These are phyloP conservation scores for Pochonia chlamydosporia DNA, from an alignment of 2,329 filamentous ascomycete genomes.

Conservation along the genomic window DNA sequence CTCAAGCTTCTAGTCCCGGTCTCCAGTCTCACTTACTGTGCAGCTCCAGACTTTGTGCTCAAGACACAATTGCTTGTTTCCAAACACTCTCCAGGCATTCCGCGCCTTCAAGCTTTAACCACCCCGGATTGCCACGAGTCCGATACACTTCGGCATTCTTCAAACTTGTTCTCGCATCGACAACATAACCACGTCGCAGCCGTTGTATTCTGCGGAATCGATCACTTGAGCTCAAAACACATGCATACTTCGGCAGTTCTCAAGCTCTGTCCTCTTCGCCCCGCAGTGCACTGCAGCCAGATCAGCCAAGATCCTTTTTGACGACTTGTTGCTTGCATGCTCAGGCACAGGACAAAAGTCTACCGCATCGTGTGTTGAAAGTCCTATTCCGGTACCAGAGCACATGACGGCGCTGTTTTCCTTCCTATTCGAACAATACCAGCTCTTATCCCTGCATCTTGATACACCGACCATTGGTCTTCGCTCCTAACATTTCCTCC, in stretches of 20 bases:
- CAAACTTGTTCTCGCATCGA: not conserved
- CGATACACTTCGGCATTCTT: not conserved
- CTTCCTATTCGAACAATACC: no score
- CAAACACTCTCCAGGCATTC: not conserved
- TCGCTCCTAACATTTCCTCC: no score
- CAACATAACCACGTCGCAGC: not conserved
- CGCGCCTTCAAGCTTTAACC: not conserved
- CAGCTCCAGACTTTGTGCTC: no score
- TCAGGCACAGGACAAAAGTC: no score
- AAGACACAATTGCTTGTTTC: not conserved
- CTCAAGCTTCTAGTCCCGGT: not conserved
- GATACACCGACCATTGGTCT: no score
- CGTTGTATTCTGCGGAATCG: not conserved
- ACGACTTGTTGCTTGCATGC: no score
- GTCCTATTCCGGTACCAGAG: no score
- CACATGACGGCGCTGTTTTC: no score
- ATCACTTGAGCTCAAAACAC: not conserved
- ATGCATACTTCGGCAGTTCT: not conserved
- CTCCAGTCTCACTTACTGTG: not conserved
- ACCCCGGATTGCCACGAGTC: not conserved
- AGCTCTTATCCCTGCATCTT: no score
- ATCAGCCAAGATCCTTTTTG: no score
- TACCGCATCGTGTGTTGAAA: no score
- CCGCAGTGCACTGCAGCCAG: no score
- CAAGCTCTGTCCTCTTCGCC: not conserved